Base-by-base conservation (phyloP, 148 eudicot genomes). In the Rhododendron molle region DNA sequence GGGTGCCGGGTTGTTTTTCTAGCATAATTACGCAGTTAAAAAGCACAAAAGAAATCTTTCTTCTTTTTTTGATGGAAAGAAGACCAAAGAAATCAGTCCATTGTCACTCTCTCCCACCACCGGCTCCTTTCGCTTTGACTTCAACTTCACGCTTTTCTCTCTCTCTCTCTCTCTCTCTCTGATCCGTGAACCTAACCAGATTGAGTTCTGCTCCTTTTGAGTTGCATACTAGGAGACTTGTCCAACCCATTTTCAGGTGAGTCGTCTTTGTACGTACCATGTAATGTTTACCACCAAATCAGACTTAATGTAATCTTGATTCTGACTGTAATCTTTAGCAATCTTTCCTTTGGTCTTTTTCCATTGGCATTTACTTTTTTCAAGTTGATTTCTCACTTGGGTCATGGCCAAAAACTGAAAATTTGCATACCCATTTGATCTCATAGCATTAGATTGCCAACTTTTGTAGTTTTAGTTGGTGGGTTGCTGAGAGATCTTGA, bases 81-180 rank as follows among this genome's bases (percentile, higher is more conserved):
- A 3, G 36, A 28, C 21, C 16, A 18, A 76, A 77, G 54, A 30
- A 83, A 44, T 69, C 58, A 74, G 58, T 83, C n/a, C 21, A 43
- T 77, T 67, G 46, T 80, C 83, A 20, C 83, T 28, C 23, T 52
- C 67, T 15, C 26, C 34, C 15, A 7, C 38, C 67, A 32, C 26
- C 65, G 21, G 40, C 26, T 30, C 65, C 43, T 23, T 49, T 47
- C 26, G 32, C 21, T 83, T 84, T 87, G 81, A 87, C 86, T 87
- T 84, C 78, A 80, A 83, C 82, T 76, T 47, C 82, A 72, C 72
- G 30, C 81, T 28, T 54, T 16, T 54, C 60, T 78, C 40, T 26
- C 78, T 86, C 78, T 32, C 83, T 56, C 5, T 71, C 73, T 54
- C 50, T 83, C 85, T 83, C 85, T 43, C 23, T 28, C 2, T 32